Evolutionary conservation across 2,329 filamentous ascomycete genomes (phyloP).

Genomic region (Epichloe typhina): DNA sequence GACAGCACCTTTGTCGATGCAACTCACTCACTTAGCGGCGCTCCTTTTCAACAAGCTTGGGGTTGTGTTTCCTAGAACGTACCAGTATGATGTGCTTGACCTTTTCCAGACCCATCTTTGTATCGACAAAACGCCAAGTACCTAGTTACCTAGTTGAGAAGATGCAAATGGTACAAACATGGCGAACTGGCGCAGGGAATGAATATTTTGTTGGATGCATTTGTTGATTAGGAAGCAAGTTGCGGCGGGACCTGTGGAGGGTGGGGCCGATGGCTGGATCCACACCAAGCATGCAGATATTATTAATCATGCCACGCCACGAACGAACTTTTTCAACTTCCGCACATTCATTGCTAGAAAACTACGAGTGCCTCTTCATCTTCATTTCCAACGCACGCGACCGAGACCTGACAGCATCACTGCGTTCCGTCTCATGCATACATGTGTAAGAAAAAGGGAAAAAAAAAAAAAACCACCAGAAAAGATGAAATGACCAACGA

Average conservation of each 20-base stretch:
- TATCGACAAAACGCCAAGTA: not conserved
- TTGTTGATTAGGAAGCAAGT: not conserved
- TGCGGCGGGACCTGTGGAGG: not conserved
- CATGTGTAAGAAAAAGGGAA: not conserved
- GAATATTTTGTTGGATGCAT: not conserved
- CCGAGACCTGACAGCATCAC: too few relatives aligned
- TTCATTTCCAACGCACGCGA: too few relatives aligned
- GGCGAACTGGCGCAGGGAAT: not conserved
- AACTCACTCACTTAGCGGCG: not conserved
- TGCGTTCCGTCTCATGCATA: not conserved
- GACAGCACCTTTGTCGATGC: conserved; percentile 52
- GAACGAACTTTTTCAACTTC: too few relatives aligned
- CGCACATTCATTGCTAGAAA: too few relatives aligned
- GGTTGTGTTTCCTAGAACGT: conserved; percentile 7
- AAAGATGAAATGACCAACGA: not conserved
- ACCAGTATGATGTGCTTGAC: conserved; percentile 70
- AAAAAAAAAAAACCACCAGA: not conserved
- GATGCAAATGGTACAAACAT: too few relatives aligned
- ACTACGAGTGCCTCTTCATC: too few relatives aligned
- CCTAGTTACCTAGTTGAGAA: not conserved
- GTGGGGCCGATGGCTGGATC: not conserved
- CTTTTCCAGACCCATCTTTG: conserved; percentile 30
- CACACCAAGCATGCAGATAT: too few relatives aligned
- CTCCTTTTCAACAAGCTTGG: not conserved
- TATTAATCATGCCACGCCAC: too few relatives aligned